A percentile compares a stretch with the other conserved stretches of the same genome.
phyloP scores from a whole-genome alignment of 2,329 filamentous ascomycete genomes.

The Fusarium nodosum region DNA sequence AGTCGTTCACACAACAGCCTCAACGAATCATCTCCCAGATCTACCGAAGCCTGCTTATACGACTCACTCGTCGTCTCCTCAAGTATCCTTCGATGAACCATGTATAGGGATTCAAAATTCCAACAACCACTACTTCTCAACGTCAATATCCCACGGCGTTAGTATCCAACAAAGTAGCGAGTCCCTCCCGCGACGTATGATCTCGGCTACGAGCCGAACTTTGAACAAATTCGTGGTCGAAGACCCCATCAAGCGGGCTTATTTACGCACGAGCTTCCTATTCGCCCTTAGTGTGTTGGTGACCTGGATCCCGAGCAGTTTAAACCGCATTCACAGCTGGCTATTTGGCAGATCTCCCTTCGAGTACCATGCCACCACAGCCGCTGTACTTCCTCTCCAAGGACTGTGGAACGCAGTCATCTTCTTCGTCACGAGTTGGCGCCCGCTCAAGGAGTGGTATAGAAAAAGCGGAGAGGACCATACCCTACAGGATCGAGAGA shows the following conservation, averaged over 20 bases:
- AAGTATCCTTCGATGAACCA: conserved; percentile 46
- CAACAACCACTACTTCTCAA: conserved; percentile 54
- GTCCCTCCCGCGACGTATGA: conserved; percentile 38
- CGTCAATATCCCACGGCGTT: conserved; percentile 49
- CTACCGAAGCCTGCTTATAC: conserved; percentile 47
- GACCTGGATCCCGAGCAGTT: conserved; percentile 75
- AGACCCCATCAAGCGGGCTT: conserved; percentile 72
- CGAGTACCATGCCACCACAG: conserved; percentile 76
- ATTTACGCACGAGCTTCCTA: conserved; percentile 71
- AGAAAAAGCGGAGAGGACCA: conserved; percentile 4
- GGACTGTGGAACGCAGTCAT: conserved; percentile 86
- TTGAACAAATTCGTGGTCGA: conserved; percentile 54
- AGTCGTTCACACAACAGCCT: conserved; percentile 54
- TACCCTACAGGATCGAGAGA: conserved; percentile 26
- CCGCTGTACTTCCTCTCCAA: conserved; percentile 80
- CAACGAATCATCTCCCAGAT: conserved; percentile 40
- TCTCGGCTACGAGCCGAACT: conserved; percentile 51
- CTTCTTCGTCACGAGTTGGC: conserved; percentile 76
- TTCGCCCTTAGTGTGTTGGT: conserved; percentile 72
- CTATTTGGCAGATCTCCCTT: conserved; percentile 68
- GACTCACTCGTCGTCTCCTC: conserved; percentile 27
- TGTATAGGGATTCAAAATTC: conserved; percentile 35
- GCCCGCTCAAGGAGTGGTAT: conserved; percentile 39
- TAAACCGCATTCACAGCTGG: conserved; percentile 81
- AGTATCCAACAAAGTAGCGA: conserved; percentile 8